Percentiles rank a stretch among this genome's conserved stretches.
Evolutionary conservation across 495 filamentous ascomycete genomes (phyloP).

Genomic region (Podospora australis): DNA sequence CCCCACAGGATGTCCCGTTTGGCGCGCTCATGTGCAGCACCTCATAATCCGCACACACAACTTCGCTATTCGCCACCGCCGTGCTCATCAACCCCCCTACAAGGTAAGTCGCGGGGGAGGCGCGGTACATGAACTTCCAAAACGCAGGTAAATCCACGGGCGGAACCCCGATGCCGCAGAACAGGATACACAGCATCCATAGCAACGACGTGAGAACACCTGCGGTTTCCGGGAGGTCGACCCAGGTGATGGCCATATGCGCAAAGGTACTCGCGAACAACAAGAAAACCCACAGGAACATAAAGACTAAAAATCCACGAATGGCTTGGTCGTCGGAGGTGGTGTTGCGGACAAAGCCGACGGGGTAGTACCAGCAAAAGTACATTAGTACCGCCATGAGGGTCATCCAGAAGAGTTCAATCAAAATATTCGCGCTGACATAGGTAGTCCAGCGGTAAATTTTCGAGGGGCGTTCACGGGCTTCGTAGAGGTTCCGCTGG

Average conservation of each 20-base stretch:
- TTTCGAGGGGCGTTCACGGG: constrained; percentile 63
- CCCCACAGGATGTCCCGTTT: neutral
- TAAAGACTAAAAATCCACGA: constrained; percentile 19
- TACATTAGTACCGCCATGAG: constrained; percentile 50
- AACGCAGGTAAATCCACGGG: constrained; percentile 38
- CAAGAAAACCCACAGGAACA: constrained; percentile 38
- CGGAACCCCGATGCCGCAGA: constrained; percentile 34
- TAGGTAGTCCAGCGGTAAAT: constrained; percentile 61
- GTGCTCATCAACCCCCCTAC: constrained; percentile 28
- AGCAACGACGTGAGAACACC: neutral
- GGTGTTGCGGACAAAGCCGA: constrained; percentile 38
- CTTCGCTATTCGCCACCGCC: neutral
- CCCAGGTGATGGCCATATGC: constrained; percentile 27
- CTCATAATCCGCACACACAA: neutral
- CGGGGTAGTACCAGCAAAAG: constrained; percentile 50
- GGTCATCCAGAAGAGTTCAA: constrained; percentile 49
- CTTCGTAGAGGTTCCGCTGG: constrained; percentile 58
- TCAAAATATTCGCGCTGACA: constrained; percentile 18
- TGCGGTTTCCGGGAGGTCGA: neutral
- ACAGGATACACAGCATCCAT: neutral
- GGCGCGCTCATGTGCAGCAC: neutral
- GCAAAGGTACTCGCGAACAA: constrained; percentile 51
- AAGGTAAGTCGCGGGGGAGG: constrained; percentile 47
- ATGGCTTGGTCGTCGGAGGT: constrained; percentile 29
- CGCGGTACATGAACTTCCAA: constrained; percentile 41